Evolutionary conservation across 192 early-diverging fungal genomes (phyloP).

Genomic region (Oehlia diaphana): DNA sequence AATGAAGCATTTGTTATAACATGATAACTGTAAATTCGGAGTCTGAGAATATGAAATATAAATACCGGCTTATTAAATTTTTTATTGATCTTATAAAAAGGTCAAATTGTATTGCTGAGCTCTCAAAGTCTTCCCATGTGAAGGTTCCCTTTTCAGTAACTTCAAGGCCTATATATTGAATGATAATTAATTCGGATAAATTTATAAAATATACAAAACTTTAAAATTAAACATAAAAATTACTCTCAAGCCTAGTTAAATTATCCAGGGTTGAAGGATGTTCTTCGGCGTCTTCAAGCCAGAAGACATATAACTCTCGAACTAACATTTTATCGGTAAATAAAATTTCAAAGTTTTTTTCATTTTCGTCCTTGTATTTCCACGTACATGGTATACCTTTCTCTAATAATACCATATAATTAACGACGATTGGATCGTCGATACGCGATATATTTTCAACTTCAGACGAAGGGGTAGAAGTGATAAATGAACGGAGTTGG

Average conservation of each 20-base stretch:
- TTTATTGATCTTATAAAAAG: slow-evolving; percentile 21
- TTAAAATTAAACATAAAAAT: background rate
- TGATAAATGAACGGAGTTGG: slow-evolving; percentile 10
- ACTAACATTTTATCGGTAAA: background rate
- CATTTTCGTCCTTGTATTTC: slow-evolving; percentile 3
- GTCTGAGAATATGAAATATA: background rate
- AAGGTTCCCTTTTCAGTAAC: background rate
- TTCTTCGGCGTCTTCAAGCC: background rate
- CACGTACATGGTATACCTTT: slow-evolving; percentile 17
- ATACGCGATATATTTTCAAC: background rate
- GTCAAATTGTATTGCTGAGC: background rate
- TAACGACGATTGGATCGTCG: slow-evolving; percentile 4
- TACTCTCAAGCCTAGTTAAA: background rate
- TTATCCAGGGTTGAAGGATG: background rate
- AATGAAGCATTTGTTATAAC: background rate
- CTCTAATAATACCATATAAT: slow-evolving; percentile 2
- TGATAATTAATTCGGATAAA: background rate
- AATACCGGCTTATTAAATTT: slow-evolving; percentile 26
- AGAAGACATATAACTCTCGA: slow-evolving; percentile 16
- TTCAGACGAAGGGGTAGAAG: slow-evolving; percentile 1
- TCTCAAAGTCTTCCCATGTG: background rate
- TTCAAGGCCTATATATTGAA: background rate
- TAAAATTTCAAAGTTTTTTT: background rate
- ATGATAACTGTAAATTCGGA: background rate
- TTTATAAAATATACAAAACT: background rate